Evolutionary conservation across 306 rosid species (phyloP), one percentile per base, ranked within the genome.

Genomic region (Ochetophila trinervis): DNA sequence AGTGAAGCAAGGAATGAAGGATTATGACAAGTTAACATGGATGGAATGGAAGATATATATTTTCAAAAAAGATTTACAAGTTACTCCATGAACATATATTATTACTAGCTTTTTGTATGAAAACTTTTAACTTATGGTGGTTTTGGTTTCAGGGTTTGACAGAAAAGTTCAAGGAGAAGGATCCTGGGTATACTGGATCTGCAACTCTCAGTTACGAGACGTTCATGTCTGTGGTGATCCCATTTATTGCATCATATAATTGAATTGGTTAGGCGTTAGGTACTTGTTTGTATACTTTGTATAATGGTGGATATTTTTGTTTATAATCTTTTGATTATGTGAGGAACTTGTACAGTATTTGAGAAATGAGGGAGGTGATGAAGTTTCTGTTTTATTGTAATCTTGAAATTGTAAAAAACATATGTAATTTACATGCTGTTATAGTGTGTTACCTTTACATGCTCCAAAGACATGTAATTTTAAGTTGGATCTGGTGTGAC

Each of bases 151-250:
- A 92, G 98, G 95, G 98, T 20, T 74, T 89, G 75, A 92, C 98
- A 1, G 98, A 92, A 47, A 87, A 84, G 34, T 92, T 92, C 53
- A 92, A 89, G 76, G 93, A 84, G 86, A 92, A 87, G 81, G 98
- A 89, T 81, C 63, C 22, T 9, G 79, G 73, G 50, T 79, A 69
- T 61, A 62, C 82, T 0, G 98, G 98, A 60, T 75, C 91, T 0
- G 98, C 98, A 23, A 84, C 83, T 8, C 73, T 89, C 24, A 45
- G 77, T 27, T 87, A 92, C 37, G 86, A 92, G 4, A 57, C 68
- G 8, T 92, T 92, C 69, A 87, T 92, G 98, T 70, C 91, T 1
- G 78, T 76, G 79, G 86, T 89, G 72, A 74, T 89, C 69, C 98
- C 98, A 36, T 92, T 92, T 84, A 81, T 92, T 65, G 87, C 84